Evolutionary conservation across 108 stramenopile species (phyloP), one percentile per base, ranked within the genome.

Genomic region (Phaeodactylum tricornutum): DNA sequence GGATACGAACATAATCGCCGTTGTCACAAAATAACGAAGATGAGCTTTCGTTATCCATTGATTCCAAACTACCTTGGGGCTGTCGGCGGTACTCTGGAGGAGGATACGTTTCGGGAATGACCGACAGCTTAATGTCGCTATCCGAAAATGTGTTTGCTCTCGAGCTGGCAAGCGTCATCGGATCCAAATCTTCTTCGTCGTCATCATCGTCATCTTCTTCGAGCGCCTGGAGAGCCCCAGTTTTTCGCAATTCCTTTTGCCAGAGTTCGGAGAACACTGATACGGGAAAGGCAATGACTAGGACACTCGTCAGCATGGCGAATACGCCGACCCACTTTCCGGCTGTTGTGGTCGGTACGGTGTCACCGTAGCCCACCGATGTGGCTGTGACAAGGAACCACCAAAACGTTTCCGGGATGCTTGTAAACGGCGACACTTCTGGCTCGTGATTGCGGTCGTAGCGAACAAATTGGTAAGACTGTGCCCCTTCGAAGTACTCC

Each of bases 301-400:
- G 31, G 3, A 85, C 67, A 4, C 77, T 71, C 40, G 62, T 54
- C 16, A 85, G 33, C 76, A 85, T 85, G 47, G 79, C 74, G 35
- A 70, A 14, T 9, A 32, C 55, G 0, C 71, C 74, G 0, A 77
- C 61, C 39, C 59, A 64, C 45, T 71, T 53, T 3, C 84, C 84
- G 8, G 36, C 53, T 1, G 57, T 28, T 12, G 62, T 48, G 7
- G 77, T 78, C 1, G 84, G 84, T 39, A 59, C 63, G 53, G 24
- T 67, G 61, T 64, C 77, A 30, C 73, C 72, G 42, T 75, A 75
- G 45, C 70, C 78, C 5, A 80, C 74, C 2, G 79, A 75, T n/a
- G 79, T 81, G n/a, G 74, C 74, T 12, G 84, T 81, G 14, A 80
- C 79, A 15, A 85, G 49, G 64, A 85, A 85, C 84, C 84, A 85